Conservation (phyloP, 2,329 filamentous ascomycete species). For the Fusarium denticulatum region DNA sequence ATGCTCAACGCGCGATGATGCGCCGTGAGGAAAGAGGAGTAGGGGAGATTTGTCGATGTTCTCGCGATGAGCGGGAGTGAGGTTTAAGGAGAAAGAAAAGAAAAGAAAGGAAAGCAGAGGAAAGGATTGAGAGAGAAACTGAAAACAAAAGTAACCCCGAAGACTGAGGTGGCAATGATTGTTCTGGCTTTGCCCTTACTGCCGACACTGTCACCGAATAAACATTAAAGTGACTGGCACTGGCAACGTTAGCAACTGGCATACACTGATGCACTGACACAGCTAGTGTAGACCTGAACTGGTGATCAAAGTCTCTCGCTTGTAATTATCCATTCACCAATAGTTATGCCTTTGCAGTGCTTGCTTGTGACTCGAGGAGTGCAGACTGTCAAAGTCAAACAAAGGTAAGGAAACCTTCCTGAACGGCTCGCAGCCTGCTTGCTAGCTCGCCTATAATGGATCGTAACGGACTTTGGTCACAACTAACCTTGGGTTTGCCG, state of each 20-base stretch:
- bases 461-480: neutral
- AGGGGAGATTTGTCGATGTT: neutral
- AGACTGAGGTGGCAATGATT: neutral
- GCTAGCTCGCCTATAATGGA: neutral
- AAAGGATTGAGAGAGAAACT: neutral
- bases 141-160: neutral
- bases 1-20: neutral
- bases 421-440: neutral
- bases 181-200: neutral
- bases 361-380: neutral
- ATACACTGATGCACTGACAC: slow-evolving; percentile 6
- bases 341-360: neutral
- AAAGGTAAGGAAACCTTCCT: neutral
- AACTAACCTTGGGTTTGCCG: neutral
- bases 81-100: neutral
- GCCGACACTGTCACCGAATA: neutral
- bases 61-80: neutral
- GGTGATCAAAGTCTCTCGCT: neutral
- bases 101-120: neutral
- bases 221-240: neutral
- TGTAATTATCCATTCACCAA: neutral
- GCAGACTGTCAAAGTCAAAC: neutral
- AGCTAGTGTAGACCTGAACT: neutral
- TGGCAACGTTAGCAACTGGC: neutral
- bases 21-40: neutral